Evolutionary conservation across 345 rosid species (phyloP), one percentile per base, ranked within the genome.

Genomic region (Hypericum perforatum): DNA sequence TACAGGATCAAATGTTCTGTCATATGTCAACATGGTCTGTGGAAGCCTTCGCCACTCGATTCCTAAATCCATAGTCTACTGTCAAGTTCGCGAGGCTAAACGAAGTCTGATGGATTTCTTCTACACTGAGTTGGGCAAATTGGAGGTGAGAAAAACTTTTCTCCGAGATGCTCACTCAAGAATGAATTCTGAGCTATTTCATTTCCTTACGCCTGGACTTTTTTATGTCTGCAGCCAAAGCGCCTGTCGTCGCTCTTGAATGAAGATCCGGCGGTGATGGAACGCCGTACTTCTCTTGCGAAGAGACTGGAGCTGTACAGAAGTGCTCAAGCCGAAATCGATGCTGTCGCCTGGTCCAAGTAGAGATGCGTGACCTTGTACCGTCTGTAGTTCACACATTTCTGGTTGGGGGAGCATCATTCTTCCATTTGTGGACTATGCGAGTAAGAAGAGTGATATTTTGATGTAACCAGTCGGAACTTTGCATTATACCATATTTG

Each of bases 1-100:
- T 64, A 70, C 82, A 92, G 97, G 98, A 60, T 70, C 97, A 8
- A 92, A 88, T 0, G 95, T 92, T 56, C 51, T 92, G 74, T 83
- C 97, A 0, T 92, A 92, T 16, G 95, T 92, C 63, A 89, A 79
- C 55, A 85, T 85, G 98, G 97, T 92, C 15, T 88, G 95, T 63
- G 84, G 81, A 15, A 77, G 76, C 60, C 78, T 92, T 43, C 95
- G 95, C 14, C 78, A 89, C 70, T 85, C 95, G 57, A 89, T 92
- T 38, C 98, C 98, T 1, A 92, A 92, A 73, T 92, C 98, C 48
- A 60, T 92, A 0, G 98, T 89, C 52, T 79, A 92, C 61, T 85
- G 97, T 61, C 97, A 92, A 89, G 97, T 89, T 43, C 90, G 98
- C n/a, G 98, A 88, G 68, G 98, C 98, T 39, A 92, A 89, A 55